Evolutionary conservation across 352 stramenopile species (phyloP), one percentile per base, ranked within the genome.

Genomic region (Pythium grandisporangium): DNA sequence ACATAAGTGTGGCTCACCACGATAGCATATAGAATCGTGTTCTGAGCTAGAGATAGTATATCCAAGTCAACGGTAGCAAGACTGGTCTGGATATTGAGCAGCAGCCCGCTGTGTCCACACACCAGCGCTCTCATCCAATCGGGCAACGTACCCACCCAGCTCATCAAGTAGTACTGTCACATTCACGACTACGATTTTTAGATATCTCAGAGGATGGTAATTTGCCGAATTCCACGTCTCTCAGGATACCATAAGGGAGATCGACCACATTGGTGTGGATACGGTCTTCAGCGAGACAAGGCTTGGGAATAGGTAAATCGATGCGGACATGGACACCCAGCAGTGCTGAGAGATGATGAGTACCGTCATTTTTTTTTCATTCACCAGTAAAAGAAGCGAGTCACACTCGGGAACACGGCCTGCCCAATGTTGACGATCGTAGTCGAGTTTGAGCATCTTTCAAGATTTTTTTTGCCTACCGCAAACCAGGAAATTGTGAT

Each of bases 361-460:
- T 4, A 30, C 43, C 8, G 39, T 19, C 2, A 63, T 33, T 13
- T 30, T 36, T 4, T 8, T 14, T 4, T n/a, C 5, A 40, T 55
- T 34, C 1, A 35, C 12, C 2, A 20, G 16, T 3, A 25, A 19
- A 0, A 55, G 48, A 1, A 16, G 13, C 7, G 20, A 6, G 7
- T 48, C 30, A 37, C 51, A 3, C 30, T 39, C 42, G 11, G 35
- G 3, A 4, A 19, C 33, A 11, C 6, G 19, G 20, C 34, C 24
- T 27, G 13, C 6, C 13, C 26, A 48, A 19, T 12, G 33, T 5
- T 38, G 42, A 11, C 24, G 29, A 11, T 6, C 20, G 39, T 48
- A 62, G 30, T 51, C 54, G 42, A 58, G 25, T 14, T 54, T 39
- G 2, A 62, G 20, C 14, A 62, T 44, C 0, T 41, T 29, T 20